phyloP scores from a whole-genome alignment of 2,329 filamentous ascomycete genomes.

The Exophiala calicioides region DNA sequence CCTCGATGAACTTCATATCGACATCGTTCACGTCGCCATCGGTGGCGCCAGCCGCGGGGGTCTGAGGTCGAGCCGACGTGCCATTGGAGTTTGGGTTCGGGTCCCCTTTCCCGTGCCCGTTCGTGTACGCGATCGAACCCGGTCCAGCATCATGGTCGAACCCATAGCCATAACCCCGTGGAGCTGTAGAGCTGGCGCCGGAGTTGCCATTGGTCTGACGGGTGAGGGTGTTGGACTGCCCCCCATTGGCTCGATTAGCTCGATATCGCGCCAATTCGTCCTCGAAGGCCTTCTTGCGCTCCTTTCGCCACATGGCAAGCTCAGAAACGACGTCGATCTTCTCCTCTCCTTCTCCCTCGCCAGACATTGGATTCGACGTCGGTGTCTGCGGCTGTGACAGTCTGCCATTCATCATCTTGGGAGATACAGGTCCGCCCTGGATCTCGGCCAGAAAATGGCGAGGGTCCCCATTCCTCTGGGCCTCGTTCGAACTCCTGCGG shows the following conservation, averaged over 20 bases:
- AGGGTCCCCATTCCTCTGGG: slow-evolving; percentile 15
- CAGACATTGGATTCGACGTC: slow-evolving; percentile 19
- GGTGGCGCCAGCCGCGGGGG: slow-evolving; percentile 12
- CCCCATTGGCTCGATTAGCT: slow-evolving; percentile 5
- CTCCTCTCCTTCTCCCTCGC: slow-evolving; percentile 17
- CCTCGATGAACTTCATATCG: slow-evolving; percentile 50
- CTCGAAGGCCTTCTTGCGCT: slow-evolving; percentile 54
- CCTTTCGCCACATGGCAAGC: slow-evolving; percentile 56
- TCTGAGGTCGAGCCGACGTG: slow-evolving; percentile 18
- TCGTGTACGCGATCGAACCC: slow-evolving; percentile 8
- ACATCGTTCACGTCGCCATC: slow-evolving; percentile 27
- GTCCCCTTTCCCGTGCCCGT: slow-evolving; percentile 2
- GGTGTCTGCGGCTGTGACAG: slow-evolving; percentile 11
- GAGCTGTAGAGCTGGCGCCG: not conserved
- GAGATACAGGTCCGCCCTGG: slow-evolving; percentile 11
- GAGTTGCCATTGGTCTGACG: slow-evolving; percentile 6
- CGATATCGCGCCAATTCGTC: slow-evolving; percentile 26
- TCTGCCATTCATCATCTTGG: slow-evolving; percentile 17
- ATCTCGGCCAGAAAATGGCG: slow-evolving; percentile 11
- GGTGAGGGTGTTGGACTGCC: slow-evolving; percentile 2
- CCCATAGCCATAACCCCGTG: slow-evolving; percentile 25
- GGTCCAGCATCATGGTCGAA: slow-evolving; percentile 20
- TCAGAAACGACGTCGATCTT: slow-evolving; percentile 53
- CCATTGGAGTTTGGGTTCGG: too few relatives aligned
- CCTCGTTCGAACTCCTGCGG: slow-evolving; percentile 27